Percentiles rank a stretch among this genome's conserved stretches.
Conservation (phyloP, 1,284 basidiomycete genomes). For the Moniliophthora roreri region DNA sequence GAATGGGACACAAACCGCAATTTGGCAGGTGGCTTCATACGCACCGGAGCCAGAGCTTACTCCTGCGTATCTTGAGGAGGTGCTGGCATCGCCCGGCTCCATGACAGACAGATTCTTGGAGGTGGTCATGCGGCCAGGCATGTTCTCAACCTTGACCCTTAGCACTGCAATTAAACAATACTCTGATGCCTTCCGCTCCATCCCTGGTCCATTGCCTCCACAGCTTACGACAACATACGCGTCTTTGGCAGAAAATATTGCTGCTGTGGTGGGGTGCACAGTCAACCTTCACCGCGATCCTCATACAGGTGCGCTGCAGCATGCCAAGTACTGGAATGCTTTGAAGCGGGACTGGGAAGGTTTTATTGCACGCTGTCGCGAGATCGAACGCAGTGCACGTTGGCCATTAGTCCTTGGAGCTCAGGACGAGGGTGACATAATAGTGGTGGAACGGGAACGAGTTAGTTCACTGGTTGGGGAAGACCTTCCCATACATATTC, state of each 20-base stretch:
- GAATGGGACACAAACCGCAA: constrained; percentile 19
- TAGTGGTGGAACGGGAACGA: constrained; percentile 80
- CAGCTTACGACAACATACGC: constrained; percentile 62
- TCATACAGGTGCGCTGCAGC: constrained; percentile 76
- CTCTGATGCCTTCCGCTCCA: constrained; percentile 64
- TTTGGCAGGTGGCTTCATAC: constrained; percentile 58
- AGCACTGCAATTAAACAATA: constrained; percentile 82
- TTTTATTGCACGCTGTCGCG: constrained; percentile 84
- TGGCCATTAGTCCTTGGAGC: constrained; percentile 76
- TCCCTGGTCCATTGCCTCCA: constrained; percentile 56
- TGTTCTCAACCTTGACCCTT: constrained; percentile 83
- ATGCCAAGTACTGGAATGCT: constrained; percentile 79
- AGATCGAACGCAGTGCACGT: constrained; percentile 81
- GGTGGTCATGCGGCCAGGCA: constrained; percentile 82
- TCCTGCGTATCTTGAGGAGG: constrained; percentile 84
- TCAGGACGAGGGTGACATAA: constrained; percentile 49
- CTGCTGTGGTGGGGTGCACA: constrained; percentile 84
- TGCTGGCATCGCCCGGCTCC: constrained; percentile 70
- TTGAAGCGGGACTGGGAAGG: constrained; percentile 93
- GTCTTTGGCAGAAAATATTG: constrained; percentile 74
- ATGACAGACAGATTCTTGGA: constrained; percentile 78
- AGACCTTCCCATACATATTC: constrained; percentile 65
- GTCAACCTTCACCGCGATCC: constrained; percentile 73
- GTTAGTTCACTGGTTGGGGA: constrained; percentile 61
- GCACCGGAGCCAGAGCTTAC: constrained; percentile 74